Evolutionary conservation across 257 asterid genomes (phyloP).

Genomic region (Leonotis leonurus): DNA sequence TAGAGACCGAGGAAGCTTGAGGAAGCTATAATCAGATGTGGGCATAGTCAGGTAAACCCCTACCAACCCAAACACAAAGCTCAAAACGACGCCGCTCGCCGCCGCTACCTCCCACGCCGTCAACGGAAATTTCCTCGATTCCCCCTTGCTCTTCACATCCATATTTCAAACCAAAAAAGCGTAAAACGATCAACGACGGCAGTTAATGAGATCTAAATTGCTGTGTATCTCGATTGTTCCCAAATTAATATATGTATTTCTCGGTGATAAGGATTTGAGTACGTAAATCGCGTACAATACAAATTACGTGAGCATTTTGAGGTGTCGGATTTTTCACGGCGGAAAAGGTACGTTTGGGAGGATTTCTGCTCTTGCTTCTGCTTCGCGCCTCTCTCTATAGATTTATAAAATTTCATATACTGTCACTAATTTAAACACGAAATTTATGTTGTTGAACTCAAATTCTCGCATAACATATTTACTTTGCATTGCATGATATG

Average conservation of each 20-base stretch:
- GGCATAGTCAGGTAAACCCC: conserved; percentile 84
- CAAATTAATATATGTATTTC: conserved; percentile 2
- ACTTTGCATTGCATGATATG: too few relatives aligned
- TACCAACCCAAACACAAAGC: conserved; percentile 50
- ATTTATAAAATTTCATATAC: too few relatives aligned
- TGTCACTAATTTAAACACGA: too few relatives aligned
- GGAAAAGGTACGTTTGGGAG: conserved; percentile 14
- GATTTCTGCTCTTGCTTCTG: conserved; percentile 24
- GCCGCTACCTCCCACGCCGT: conserved; percentile 54
- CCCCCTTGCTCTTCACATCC: conserved; percentile 7
- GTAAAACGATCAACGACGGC: too few relatives aligned
- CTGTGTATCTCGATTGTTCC: not conserved
- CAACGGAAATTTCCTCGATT: conserved; percentile 46
- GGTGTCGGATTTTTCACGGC: not conserved
- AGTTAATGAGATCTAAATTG: not conserved
- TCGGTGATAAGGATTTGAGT: not conserved
- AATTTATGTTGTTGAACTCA: too few relatives aligned
- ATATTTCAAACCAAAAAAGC: too few relatives aligned
- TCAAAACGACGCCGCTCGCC: conserved; percentile 67
- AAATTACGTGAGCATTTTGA: not conserved
- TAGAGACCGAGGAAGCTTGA: conserved; percentile 81
- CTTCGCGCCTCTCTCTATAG: conserved; percentile 21
- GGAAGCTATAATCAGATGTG: conserved; percentile 84
- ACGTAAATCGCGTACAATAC: not conserved
- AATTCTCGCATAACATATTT: too few relatives aligned